A percentile compares a stretch with the other conserved stretches of the same genome.
Conservation (phyloP, 805 yeast species). For the Teunomyces kruisii region DNA sequence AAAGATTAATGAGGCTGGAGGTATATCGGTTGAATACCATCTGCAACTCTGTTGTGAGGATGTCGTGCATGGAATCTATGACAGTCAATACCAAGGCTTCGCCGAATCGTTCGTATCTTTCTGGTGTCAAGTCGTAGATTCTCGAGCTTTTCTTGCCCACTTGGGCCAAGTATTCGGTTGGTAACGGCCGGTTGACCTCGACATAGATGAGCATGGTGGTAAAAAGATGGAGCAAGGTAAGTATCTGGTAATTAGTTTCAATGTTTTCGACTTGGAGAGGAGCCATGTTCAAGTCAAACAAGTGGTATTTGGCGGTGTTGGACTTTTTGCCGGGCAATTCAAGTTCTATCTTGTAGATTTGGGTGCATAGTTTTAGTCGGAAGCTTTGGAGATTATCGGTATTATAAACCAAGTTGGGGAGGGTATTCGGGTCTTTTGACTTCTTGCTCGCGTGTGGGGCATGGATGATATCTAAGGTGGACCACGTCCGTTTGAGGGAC, state of each 20-base stretch:
- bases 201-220: slow-evolving; percentile 12
- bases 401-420: slow-evolving; percentile 6
- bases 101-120: slow-evolving; percentile 17
- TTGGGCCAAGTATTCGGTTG: slow-evolving; percentile 9
- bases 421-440: neutral
- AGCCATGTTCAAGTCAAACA: slow-evolving; percentile 3
- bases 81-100: slow-evolving; percentile 14
- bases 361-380: slow-evolving; percentile 11
- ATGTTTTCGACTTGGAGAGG: slow-evolving; percentile 8
- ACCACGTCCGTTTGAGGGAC: slow-evolving; percentile 8
- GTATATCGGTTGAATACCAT: slow-evolving; percentile 7
- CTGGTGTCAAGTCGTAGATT: slow-evolving; percentile 14
- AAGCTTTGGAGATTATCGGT: slow-evolving; percentile 8
- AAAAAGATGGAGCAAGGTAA: slow-evolving; percentile 16
- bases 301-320: slow-evolving; percentile 5
- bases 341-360: slow-evolving; percentile 9
- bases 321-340: slow-evolving; percentile 3
- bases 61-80: slow-evolving; percentile 4
- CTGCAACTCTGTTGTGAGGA: slow-evolving; percentile 4
- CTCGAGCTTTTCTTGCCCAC: slow-evolving; percentile 16
- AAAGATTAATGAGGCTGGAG: slow-evolving; percentile 8
- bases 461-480: slow-evolving; percentile 7
- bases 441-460: neutral
- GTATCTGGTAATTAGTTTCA: slow-evolving; percentile 15
- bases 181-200: slow-evolving; percentile 14